Conservation (phyloP, 495 filamentous ascomycete genomes). For the Aspergillus egyptiacus region DNA sequence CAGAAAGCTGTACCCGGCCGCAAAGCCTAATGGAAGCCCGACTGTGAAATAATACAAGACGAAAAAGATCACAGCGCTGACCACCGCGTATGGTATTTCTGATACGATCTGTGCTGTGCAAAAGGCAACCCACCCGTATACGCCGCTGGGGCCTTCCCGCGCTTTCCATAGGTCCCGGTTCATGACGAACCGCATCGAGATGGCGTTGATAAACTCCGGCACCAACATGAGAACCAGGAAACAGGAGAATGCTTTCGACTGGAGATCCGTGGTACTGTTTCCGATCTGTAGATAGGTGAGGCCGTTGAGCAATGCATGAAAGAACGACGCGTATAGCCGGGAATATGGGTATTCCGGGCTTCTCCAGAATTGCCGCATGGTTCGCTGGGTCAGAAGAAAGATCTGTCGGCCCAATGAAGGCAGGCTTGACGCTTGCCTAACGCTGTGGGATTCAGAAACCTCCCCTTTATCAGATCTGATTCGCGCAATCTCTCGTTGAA, state of each 20-base stretch:
- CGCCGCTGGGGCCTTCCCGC: slow-evolving; percentile 68
- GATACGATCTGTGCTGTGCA: slow-evolving; percentile 63
- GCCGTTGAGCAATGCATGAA: slow-evolving; percentile 70
- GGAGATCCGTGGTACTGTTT: slow-evolving; percentile 57
- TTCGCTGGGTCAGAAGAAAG: slow-evolving; percentile 55
- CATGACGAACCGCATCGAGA: slow-evolving; percentile 71
- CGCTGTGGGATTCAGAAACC: slow-evolving; percentile 27
- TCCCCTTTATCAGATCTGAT: slow-evolving; percentile 52
- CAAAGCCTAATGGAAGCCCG: slow-evolving; percentile 50
- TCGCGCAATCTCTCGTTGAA: slow-evolving; percentile 57
- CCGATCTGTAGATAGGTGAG: slow-evolving; percentile 68
- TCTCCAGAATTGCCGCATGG: slow-evolving; percentile 66
- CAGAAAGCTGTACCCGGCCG: slow-evolving; percentile 75
- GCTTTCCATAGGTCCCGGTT: slow-evolving; percentile 64
- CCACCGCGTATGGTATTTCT: slow-evolving; percentile 68
- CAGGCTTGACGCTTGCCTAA: slow-evolving; percentile 51
- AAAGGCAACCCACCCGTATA: slow-evolving; percentile 69
- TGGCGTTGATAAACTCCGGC: slow-evolving; percentile 68
- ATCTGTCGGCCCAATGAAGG: slow-evolving; percentile 65
- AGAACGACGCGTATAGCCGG: slow-evolving; percentile 69
- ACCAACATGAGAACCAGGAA: slow-evolving; percentile 76
- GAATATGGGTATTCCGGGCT: slow-evolving; percentile 75
- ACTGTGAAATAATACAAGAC: slow-evolving; percentile 69
- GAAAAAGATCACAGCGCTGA: slow-evolving; percentile 67
- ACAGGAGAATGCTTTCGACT: slow-evolving; percentile 75